Evolutionary conservation across 495 filamentous ascomycete genomes (phyloP).

Genomic region (Penicillium cinerascens): DNA sequence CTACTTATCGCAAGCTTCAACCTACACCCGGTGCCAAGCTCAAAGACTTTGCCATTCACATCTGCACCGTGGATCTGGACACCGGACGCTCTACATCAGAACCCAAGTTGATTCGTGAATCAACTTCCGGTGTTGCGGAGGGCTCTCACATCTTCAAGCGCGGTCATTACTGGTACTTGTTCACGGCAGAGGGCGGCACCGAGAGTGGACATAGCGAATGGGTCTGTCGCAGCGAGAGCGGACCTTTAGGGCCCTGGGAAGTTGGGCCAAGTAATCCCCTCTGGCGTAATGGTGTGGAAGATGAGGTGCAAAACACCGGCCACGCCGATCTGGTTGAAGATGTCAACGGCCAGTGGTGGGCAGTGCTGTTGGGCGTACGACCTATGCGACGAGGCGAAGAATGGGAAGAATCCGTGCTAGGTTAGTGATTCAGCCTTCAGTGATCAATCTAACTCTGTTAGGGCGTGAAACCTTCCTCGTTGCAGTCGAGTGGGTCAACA

Average conservation of each 20-base stretch:
- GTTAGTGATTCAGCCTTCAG: constrained; percentile 8
- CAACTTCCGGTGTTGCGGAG: constrained; percentile 53
- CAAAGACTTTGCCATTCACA: constrained; percentile 41
- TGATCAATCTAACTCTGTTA: constrained; percentile 1
- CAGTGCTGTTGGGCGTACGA: constrained; percentile 42
- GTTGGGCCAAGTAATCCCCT: constrained; percentile 35
- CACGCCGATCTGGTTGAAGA: constrained; percentile 48
- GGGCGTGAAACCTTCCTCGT: constrained; percentile 48
- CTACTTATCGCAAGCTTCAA: constrained; percentile 32
- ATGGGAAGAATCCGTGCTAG: constrained; percentile 40
- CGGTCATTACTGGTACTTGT: constrained; percentile 63
- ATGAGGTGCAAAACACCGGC: constrained; percentile 40
- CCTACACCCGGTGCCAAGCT: constrained; percentile 23
- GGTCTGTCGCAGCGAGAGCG: constrained; percentile 35
- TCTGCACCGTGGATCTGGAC: constrained; percentile 35
- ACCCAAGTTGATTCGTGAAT: constrained; percentile 51
- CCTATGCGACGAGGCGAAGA: constrained; percentile 21
- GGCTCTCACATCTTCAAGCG: constrained; percentile 65
- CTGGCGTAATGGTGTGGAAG: constrained; percentile 32
- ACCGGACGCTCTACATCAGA: constrained; percentile 34
- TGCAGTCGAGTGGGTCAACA: constrained; percentile 42
- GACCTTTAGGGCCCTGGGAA: constrained; percentile 56
- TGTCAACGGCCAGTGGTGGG: constrained; percentile 42
- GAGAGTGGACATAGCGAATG: constrained; percentile 52
- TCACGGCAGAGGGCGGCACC: constrained; percentile 66